Evolutionary conservation across 768 basidiomycete genomes (phyloP), one percentile per base, ranked within the genome.

Genomic region (Macrolepiota fuliginosa): DNA sequence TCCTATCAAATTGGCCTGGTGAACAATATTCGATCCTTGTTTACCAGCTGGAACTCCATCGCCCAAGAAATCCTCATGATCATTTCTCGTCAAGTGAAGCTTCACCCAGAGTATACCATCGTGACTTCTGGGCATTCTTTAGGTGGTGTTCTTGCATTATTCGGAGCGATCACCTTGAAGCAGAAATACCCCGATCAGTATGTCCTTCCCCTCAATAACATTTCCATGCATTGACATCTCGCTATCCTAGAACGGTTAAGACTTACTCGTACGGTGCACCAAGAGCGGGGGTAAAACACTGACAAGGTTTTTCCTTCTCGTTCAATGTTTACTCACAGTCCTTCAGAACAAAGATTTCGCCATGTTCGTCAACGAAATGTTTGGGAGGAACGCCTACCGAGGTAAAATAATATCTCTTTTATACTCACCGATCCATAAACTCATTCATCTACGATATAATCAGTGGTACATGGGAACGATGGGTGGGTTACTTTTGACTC

Each of bases 191-290:
- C 74, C 1, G 72, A 72, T 22, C 68, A 49, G 73, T 76, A 68
- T 29, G 73, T 71, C 9, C 12, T 35, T 54, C 36, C 45, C 46
- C 45, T 25, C 7, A 47, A 36, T 11, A 15, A 46, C 45, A 35
- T 12, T 39, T 42, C 3, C n/a, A 53, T 6, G 22, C 6, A 42
- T 53, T 35, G 36, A 40, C 24, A 54, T 45, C 29, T 32, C 19
- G 25, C 9, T 13, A 37, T 12, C 50, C 19, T 9, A 79, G 79
- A 32, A 65, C 69, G 51, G 70, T 78, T 12, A 71, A 76, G 37
- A 77, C 73, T 3, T 86, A 83, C 65, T 80, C 82, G 0, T 84
- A 82, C 60, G 83, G 83, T 3, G 75, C 82, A 15, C 81, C 82
- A 17, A 69, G 82, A 47, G 72, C 75, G 29, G 82, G 83, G 4